Percentiles rank a stretch among this genome's conserved stretches.
Conservation (phyloP, 192 early-diverging fungal genomes). For the Coemansia guatemalensis region DNA sequence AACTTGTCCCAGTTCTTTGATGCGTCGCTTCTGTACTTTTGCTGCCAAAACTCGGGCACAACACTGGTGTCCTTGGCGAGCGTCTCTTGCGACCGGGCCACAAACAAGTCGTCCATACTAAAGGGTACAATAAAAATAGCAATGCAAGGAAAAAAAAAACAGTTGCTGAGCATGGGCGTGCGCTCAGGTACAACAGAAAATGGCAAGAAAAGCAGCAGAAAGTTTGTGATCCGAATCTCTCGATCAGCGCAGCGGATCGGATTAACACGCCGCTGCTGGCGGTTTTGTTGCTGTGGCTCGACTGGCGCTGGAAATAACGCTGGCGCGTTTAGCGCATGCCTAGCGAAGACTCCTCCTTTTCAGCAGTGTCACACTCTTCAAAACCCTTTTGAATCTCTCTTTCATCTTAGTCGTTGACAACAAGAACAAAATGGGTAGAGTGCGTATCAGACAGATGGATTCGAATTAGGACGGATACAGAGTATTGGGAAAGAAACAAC, state of each 20-base stretch:
- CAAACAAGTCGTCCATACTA: constrained; percentile 53
- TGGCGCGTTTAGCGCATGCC: no score
- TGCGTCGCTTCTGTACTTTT: constrained; percentile 78
- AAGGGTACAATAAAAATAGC: not conserved
- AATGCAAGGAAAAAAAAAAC: constrained; percentile 3
- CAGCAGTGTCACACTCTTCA: constrained; percentile 10
- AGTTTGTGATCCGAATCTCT: not conserved
- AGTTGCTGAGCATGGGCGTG: not conserved
- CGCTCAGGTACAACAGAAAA: not conserved
- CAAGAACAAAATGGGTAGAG: constrained; percentile 44
- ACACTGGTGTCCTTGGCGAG: constrained; percentile 64
- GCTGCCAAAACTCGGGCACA: constrained; percentile 73
- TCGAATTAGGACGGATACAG: constrained; percentile 8
- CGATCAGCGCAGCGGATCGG: not conserved
- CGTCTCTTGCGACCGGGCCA: constrained; percentile 57
- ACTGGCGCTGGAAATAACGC: no score
- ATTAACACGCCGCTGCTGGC: no score
- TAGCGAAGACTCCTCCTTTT: constrained; percentile 11
- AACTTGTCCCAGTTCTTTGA: constrained; percentile 81
- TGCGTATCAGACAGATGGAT: constrained; percentile 32
- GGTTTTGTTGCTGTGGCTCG: no score
- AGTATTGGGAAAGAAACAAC: no score
- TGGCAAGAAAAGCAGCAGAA: not conserved
- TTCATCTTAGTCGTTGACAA: constrained; percentile 15
- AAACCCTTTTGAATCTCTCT: constrained; percentile 17